Base-by-base conservation (phyloP, 2,329 filamentous ascomycete genomes). In the Xylaria sp. region DNA sequence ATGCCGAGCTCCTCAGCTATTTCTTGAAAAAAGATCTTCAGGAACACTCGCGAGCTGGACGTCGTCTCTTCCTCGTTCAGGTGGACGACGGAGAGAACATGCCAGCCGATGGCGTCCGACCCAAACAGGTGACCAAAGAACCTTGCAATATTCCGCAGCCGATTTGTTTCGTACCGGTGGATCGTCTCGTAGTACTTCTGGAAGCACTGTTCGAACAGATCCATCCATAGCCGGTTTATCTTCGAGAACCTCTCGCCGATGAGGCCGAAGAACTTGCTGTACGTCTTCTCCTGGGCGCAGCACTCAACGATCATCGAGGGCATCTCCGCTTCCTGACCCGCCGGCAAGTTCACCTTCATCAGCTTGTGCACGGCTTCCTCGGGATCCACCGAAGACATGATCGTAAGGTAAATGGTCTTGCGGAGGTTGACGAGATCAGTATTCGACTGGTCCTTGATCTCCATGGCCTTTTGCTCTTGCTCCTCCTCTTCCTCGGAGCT, bases 391-490 rank as follows among this genome's bases (percentile, higher is more conserved):
- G 90, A 94, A 38, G 91, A 96, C 90, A 96, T 96, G 71, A 99
- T 96, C 9, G 93, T 99, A 58, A 99, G 81, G 72, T 99, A 99
- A 64, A 97, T 99, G 6, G 91, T 96, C 66, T 92, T 85, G 56
- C 94, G 89, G 46, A 99, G 79, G 69, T 95, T 96, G 70, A 97
- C 91, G 13, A 99, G 82, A 71, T 99, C 92, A 0, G 92, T 92
- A 67, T 99, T 99, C 60, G 89, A 95, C 76, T 96, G 92, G 68
- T 99, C 94, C 74, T 97, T 96, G 77, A 99, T 96, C 71, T 99
- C 94, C 72, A 97, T 81, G 18, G 89, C 89, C 69, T 89, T 89
- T 59, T 91, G 86, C 69, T 94, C 87, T n/a, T n/a, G n/a, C 58
- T 88, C 81, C 39, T 90, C 87, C 53, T 92, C 89, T 50, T 90